Base-by-base conservation (phyloP, 2,329 filamentous ascomycete genomes). In the Cercospora citrullina region DNA sequence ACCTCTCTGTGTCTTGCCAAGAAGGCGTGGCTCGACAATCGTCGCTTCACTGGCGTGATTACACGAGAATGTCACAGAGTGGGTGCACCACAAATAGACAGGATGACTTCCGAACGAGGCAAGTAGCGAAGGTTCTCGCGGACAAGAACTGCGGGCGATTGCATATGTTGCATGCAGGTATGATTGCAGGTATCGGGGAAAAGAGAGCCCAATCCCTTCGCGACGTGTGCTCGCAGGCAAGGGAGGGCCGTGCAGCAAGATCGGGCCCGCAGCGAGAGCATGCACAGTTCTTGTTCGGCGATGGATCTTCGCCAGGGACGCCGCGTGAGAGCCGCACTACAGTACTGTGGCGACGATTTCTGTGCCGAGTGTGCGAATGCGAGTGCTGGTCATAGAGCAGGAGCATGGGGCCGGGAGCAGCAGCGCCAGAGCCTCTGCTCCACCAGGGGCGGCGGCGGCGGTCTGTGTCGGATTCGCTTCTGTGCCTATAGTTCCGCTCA, bases 11-110 rank as follows among this genome's bases (percentile, higher is more conserved):
- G 31, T 58, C 55, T 58, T 33, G 55, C 28, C 55, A 33, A 58
- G 55, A 42, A 30, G 28, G 18, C 45, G 30, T 63, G 61, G 45
- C 45, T 63, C 61, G 61, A 58, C 31, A 64, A 58, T 42, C 10
- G 51, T 45, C 51, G 30, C 33, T 33, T 58, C 48, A 58, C 18
- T 10, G 48, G 16, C 51, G 51, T 55, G 28, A 53, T 64, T 45
- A 64, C 62, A 64, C 62, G 30, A 58, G 36, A 30, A 33, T 16
- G 45, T 6, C 9, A 57, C 14, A 23, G 36, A 39, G 23, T 31
- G 33, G 62, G 18, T 14, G 60, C 36, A 45, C 62, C 62, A 42
- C 28, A 42, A 64, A 64, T 64, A 64, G 62, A 58, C 42, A 21
- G 33, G 26, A 51, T 21, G 60, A 8, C n/a, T 16, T 23, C 60